Evolutionary conservation across 1,284 basidiomycete species (phyloP).

Genomic region (Cryptococcus hybrid): DNA sequence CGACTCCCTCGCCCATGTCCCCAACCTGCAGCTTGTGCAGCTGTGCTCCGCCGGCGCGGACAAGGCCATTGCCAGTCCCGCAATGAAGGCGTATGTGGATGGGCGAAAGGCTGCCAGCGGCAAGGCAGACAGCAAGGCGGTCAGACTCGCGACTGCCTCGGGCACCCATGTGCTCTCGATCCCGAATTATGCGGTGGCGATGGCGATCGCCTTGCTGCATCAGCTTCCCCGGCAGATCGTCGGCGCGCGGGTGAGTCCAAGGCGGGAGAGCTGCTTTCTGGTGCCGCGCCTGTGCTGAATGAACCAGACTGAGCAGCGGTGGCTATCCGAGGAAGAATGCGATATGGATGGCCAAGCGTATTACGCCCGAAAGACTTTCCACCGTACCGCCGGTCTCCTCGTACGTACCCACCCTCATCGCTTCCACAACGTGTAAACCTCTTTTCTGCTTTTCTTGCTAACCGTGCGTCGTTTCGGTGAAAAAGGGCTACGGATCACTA

Average conservation of each 20-base stretch:
- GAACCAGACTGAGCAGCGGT: conserved; percentile 25
- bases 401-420: conserved; percentile 17
- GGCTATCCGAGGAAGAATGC: conserved; percentile 28
- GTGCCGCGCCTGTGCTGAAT: neutral
- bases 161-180: conserved; percentile 46
- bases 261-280: neutral
- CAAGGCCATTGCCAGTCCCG: conserved; percentile 14
- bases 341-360: conserved; percentile 26
- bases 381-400: conserved; percentile 42
- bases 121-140: conserved; percentile 1
- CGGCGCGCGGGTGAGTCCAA: conserved; percentile 26
- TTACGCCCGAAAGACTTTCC: conserved; percentile 26
- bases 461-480: neutral
- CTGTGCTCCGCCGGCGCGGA: conserved; percentile 38
- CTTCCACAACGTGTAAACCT: neutral
- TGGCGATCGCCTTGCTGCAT: conserved; percentile 34
- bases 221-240: conserved; percentile 35
- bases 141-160: conserved; percentile 36
- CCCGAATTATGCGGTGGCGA: conserved; percentile 41
- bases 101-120: neutral
- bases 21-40: conserved; percentile 36
- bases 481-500: conserved; percentile 36
- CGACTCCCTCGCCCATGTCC: conserved; percentile 19
- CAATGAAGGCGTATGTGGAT: conserved; percentile 13
- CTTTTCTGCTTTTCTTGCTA: neutral